Evolutionary conservation across 2,329 filamentous ascomycete genomes (phyloP).

Genomic region (Hypoxylon sp.): DNA sequence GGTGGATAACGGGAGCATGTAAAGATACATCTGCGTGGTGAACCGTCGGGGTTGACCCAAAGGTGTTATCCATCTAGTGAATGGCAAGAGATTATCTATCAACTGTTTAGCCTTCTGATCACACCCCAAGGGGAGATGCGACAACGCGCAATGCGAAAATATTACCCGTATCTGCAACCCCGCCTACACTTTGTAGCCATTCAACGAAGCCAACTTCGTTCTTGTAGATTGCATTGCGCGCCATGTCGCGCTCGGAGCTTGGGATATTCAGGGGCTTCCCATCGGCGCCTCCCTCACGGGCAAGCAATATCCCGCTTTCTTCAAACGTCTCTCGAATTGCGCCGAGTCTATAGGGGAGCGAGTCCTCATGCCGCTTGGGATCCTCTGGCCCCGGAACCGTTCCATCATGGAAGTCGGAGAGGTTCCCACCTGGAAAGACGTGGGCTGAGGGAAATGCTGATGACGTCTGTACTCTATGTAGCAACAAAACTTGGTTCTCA

Average conservation of each 20-base stretch:
- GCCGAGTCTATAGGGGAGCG: constrained; percentile 80
- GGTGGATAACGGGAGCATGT: constrained; percentile 77
- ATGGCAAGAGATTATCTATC: constrained; percentile 78
- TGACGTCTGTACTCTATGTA: constrained; percentile 87
- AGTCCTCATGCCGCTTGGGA: constrained; percentile 76
- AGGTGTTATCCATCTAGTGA: constrained; percentile 94
- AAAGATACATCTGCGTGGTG: constrained; percentile 97
- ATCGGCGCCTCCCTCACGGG: constrained; percentile 59
- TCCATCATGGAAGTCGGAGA: constrained; percentile 84
- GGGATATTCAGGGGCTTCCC: constrained; percentile 73
- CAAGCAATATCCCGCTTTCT: constrained; percentile 90
- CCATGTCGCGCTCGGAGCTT: constrained; percentile 72
- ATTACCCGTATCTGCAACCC: constrained; percentile 74
- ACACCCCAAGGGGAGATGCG: background rate
- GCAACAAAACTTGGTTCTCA: constrained; percentile 86
- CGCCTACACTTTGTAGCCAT: constrained; percentile 72
- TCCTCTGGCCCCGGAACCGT: constrained; percentile 62
- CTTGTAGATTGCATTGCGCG: constrained; percentile 77
- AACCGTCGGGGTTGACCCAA: constrained; percentile 80
- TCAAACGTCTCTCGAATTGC: constrained; percentile 95
- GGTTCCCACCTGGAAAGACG: constrained; percentile 93
- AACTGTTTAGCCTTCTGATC: background rate
- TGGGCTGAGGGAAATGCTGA: constrained; percentile 91
- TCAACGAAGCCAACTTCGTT: constrained; percentile 75
- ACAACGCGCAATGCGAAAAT: background rate